Conservation (phyloP, 768 basidiomycete genomes). For the Phylloporus scabripes region DNA sequence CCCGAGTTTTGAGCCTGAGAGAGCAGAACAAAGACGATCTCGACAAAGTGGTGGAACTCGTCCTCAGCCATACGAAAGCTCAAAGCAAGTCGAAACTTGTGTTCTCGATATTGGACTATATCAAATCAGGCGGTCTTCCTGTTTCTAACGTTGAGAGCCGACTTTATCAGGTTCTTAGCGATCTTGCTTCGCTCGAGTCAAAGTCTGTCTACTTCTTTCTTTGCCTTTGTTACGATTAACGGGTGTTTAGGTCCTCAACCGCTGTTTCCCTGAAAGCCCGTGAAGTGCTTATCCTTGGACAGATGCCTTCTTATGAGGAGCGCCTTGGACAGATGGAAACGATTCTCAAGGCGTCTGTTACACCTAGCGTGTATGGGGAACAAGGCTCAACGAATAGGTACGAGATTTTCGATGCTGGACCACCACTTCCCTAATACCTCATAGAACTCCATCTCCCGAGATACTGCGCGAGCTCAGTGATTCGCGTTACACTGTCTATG, state of each 20-base stretch:
- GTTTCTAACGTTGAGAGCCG: constrained; percentile 70
- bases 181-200: constrained; percentile 82
- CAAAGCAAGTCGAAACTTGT: constrained; percentile 88
- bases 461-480: constrained; percentile 90
- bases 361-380: constrained; percentile 87
- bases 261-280: constrained; percentile 91
- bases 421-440: constrained; percentile 2
- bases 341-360: constrained; percentile 84
- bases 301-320: constrained; percentile 97
- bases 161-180: constrained; percentile 72
- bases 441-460: constrained; percentile 77
- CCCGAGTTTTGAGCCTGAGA: constrained; percentile 81
- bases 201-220: constrained; percentile 46
- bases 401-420: constrained; percentile 6
- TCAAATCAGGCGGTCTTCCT: constrained; percentile 75
- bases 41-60: constrained; percentile 78
- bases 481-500: constrained; percentile 94
- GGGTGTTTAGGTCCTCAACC: constrained; percentile 68
- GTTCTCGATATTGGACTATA: constrained; percentile 79
- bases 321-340: constrained; percentile 91
- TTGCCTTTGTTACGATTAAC: constrained; percentile 3
- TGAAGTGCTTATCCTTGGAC: constrained; percentile 92
- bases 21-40: constrained; percentile 91
- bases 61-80: constrained; percentile 94
- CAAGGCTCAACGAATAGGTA: constrained; percentile 58